A percentile compares a stretch with the other conserved stretches of the same genome.
These are phyloP conservation scores for Lathyrus aphaca DNA, from an alignment of 306 rosid species.

Conservation along the genomic window DNA sequence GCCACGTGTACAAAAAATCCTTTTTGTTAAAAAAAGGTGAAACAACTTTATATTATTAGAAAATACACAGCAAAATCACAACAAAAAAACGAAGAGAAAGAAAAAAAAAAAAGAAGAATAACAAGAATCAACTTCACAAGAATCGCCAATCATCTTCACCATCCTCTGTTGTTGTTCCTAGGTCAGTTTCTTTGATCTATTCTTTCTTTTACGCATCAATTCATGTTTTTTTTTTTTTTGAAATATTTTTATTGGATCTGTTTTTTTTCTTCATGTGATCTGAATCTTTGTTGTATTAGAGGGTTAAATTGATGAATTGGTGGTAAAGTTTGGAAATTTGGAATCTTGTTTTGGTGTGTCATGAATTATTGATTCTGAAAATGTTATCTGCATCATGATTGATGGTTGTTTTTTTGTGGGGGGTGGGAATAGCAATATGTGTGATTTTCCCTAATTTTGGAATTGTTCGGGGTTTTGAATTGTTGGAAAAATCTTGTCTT, in stretches of 20 bases:
- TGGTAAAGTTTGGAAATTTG: constrained; percentile 27
- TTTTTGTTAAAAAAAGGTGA: constrained; percentile 26
- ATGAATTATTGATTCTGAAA: constrained; percentile 23
- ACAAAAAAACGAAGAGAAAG: constrained; percentile 1
- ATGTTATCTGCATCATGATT: constrained; percentile 22
- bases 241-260: background rate
- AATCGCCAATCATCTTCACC: constrained; percentile 33
- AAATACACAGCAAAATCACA: constrained; percentile 31
- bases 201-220: constrained; percentile 11
- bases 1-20: constrained; percentile 15
- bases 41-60: constrained; percentile 46
- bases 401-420: background rate
- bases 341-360: constrained; percentile 33
- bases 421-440: constrained; percentile 16
- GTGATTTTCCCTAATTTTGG: constrained; percentile 11
- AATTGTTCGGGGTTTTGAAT: constrained; percentile 20
- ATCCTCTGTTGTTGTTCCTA: constrained; percentile 36
- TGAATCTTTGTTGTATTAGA: constrained; percentile 11
- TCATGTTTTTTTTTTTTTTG: constrained; percentile 5
- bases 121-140: constrained; percentile 30
- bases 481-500: constrained; percentile 24
- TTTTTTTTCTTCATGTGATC: constrained; percentile 19
- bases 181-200: constrained; percentile 43
- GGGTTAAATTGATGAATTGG: constrained; percentile 22
- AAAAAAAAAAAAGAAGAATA: constrained; percentile 8